A percentile compares a stretch with the other conserved stretches of the same genome.
These are phyloP conservation scores for Globisporangium cederbergense DNA, from an alignment of 352 stramenopile genomes.

Conservation along the genomic window DNA sequence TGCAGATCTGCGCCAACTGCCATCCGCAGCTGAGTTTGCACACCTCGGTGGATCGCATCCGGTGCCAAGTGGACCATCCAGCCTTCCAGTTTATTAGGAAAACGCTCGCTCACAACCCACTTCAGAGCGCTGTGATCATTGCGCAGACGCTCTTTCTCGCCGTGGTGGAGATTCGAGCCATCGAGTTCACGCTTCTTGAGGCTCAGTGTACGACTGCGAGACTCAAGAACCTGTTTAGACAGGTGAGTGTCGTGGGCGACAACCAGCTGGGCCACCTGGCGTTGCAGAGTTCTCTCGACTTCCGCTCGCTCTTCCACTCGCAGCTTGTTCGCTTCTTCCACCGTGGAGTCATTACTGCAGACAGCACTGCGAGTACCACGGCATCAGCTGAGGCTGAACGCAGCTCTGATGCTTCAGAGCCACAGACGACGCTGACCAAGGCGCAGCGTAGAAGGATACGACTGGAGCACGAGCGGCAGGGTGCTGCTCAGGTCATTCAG, in stretches of 20 bases:
- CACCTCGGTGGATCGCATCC: conserved; percentile 37
- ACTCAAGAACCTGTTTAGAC: conserved; percentile 51
- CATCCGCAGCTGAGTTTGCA: conserved; percentile 49
- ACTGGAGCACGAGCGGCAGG: not conserved
- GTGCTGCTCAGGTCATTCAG: conserved; percentile 22
- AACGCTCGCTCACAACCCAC: not conserved
- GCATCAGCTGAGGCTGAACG: not conserved
- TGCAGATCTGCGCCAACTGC: conserved; percentile 34
- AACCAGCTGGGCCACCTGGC: conserved; percentile 52
- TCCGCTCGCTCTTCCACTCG: conserved; percentile 45
- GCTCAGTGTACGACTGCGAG: not conserved
- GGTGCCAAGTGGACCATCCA: conserved; percentile 36
- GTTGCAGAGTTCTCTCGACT: conserved; percentile 53
- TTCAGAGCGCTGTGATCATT: not conserved
- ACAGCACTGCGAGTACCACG: not conserved
- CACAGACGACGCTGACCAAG: conserved; percentile 15
- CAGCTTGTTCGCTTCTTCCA: conserved; percentile 29
- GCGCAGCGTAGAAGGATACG: conserved; percentile 4
- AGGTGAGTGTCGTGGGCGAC: conserved; percentile 50
- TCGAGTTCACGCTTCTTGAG: conserved; percentile 52
- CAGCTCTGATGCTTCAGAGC: conserved; percentile 9
- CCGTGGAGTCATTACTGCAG: not conserved
- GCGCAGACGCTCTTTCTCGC: conserved; percentile 38
- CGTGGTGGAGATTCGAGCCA: conserved; percentile 44
- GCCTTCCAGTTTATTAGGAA: conserved; percentile 19